Evolutionary conservation across 441 rosid species (phyloP).

Genomic region (Euphorbia celastroides): DNA sequence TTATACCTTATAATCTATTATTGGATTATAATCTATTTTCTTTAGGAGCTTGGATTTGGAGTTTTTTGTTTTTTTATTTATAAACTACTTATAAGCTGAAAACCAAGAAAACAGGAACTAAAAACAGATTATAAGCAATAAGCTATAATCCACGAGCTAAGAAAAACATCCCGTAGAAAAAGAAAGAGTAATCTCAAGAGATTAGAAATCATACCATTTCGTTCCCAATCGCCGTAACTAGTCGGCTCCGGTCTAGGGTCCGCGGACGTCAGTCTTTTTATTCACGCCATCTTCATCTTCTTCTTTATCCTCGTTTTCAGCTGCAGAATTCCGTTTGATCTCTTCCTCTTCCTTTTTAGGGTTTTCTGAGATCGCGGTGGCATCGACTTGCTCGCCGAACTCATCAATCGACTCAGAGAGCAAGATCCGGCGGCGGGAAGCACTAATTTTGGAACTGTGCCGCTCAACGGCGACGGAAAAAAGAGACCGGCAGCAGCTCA

Average conservation of each 20-base stretch:
- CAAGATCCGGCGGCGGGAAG: neutral
- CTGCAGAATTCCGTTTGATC: constrained; percentile 9
- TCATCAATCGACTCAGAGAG: constrained; percentile 19
- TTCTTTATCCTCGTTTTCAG: neutral
- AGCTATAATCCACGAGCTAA: too few relatives aligned
- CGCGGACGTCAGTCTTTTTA: constrained; percentile 63
- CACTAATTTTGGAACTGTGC: too few relatives aligned
- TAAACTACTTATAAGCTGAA: too few relatives aligned
- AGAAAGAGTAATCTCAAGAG: neutral
- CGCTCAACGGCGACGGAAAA: constrained; percentile 16
- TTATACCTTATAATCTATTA: too few relatives aligned
- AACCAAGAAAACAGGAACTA: too few relatives aligned
- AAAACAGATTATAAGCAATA: too few relatives aligned
- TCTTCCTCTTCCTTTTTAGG: constrained; percentile 11
- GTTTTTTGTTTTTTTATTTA: too few relatives aligned
- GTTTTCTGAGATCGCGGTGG: constrained; percentile 9
- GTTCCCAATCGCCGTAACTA: constrained; percentile 95
- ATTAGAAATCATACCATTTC: constrained; percentile 81
- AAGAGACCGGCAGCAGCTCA: too few relatives aligned
- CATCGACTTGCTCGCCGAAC: constrained; percentile 14
- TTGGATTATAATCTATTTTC: too few relatives aligned
- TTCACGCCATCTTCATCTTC: constrained; percentile 28
- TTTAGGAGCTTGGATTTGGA: too few relatives aligned
- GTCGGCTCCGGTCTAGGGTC: constrained; percentile 88
- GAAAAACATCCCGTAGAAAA: too few relatives aligned